phyloP scores from a whole-genome alignment of 352 stramenopile species.

The Pythium angustatum region DNA sequence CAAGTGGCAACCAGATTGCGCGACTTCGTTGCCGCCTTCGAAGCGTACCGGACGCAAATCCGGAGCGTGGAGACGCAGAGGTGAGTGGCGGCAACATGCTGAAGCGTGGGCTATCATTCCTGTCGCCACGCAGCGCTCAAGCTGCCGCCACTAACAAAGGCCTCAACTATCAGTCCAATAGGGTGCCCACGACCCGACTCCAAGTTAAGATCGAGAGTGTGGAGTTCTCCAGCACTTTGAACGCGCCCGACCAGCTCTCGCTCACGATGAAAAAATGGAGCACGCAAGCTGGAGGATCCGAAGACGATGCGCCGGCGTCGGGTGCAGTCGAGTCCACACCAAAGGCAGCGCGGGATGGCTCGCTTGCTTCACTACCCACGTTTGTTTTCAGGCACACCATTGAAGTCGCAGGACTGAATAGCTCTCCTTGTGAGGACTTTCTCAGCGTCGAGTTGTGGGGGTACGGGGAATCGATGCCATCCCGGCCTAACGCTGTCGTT shows the following conservation, averaged over 20 bases:
- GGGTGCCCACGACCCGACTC: constrained; percentile 1
- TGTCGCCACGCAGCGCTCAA: constrained; percentile 14
- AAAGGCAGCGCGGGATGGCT: constrained; percentile 7
- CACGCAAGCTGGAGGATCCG: background rate
- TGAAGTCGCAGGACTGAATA: constrained; percentile 3
- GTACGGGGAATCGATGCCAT: constrained; percentile 34
- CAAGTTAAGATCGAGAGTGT: constrained; percentile 31
- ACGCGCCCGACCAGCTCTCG: constrained; percentile 27
- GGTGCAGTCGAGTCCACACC: constrained; percentile 29
- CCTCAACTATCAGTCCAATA: constrained; percentile 6
- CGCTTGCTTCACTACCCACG: background rate
- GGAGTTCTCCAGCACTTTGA: constrained; percentile 20
- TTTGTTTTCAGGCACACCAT: constrained; percentile 21
- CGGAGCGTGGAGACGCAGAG: background rate
- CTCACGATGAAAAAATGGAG: constrained; percentile 42
- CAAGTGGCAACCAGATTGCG: constrained; percentile 25
- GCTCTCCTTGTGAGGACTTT: constrained; percentile 33
- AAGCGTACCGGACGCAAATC: background rate
- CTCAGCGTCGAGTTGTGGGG: constrained; percentile 58
- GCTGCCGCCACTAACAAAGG: constrained; percentile 7
- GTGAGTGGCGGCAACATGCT: constrained; percentile 16
- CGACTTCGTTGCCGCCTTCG: constrained; percentile 24
- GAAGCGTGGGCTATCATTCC: constrained; percentile 21
- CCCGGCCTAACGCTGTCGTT: background rate
- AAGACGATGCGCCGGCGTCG: background rate